These are phyloP conservation scores for Chaetomium sp. DNA, from an alignment of 2,329 filamentous ascomycete species.

Conservation along the genomic window DNA sequence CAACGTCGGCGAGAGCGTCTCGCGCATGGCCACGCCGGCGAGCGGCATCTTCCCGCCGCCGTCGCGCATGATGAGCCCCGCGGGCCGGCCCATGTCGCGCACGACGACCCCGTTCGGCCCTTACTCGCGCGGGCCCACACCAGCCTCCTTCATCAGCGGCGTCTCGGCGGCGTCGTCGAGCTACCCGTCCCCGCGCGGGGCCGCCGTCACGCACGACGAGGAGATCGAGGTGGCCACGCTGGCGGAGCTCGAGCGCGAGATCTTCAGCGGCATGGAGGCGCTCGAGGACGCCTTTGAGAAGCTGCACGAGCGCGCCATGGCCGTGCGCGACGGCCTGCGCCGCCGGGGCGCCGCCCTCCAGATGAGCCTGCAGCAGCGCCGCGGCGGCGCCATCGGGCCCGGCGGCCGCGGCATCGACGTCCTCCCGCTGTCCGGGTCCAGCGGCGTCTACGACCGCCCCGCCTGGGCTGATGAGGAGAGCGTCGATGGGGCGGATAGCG, in stretches of 20 bases:
- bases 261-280: slow-evolving; percentile 91
- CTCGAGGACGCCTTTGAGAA: slow-evolving; percentile 93
- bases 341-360: slow-evolving; percentile 79
- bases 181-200: slow-evolving; percentile 45
- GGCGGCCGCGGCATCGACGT: slow-evolving; percentile 53
- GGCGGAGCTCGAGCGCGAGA: slow-evolving; percentile 89
- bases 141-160: slow-evolving; percentile 59
- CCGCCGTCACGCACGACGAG: slow-evolving; percentile 83
- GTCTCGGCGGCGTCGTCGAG: slow-evolving; percentile 49
- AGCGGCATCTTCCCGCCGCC: slow-evolving; percentile 49
- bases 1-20: slow-evolving; percentile 48
- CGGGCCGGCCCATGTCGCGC: slow-evolving; percentile 51
- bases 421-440: slow-evolving; percentile 53
- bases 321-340: slow-evolving; percentile 74
- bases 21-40: slow-evolving; percentile 57
- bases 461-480: slow-evolving; percentile 49
- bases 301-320: slow-evolving; percentile 82
- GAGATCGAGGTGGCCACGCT: slow-evolving; percentile 89
- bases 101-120: slow-evolving; percentile 56
- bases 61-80: slow-evolving; percentile 44
- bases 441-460: slow-evolving; percentile 50
- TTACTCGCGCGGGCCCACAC: slow-evolving; percentile 44
- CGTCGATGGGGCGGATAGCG: slow-evolving; percentile 55
- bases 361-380: slow-evolving; percentile 62
- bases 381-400: slow-evolving; percentile 35